Conservation (phyloP, 805 yeast genomes). For the Lachancea lanzarotensis region DNA sequence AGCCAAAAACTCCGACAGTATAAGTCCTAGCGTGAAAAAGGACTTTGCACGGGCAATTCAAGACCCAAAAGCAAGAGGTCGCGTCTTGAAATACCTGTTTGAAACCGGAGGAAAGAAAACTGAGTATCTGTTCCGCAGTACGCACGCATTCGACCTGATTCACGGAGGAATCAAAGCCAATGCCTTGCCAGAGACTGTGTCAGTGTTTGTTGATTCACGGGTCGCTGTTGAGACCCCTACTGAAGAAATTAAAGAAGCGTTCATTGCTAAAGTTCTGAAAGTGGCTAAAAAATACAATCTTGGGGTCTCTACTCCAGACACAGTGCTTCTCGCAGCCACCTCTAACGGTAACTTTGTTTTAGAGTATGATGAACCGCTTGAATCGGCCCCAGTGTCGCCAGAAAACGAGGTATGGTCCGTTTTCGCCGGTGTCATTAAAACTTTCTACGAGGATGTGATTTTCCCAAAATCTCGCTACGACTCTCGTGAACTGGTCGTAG, state of each 20-base stretch:
- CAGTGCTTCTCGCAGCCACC: conserved; percentile 14
- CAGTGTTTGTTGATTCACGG: conserved; percentile 49
- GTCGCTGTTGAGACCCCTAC: conserved; percentile 44
- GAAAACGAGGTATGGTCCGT: conserved; percentile 44
- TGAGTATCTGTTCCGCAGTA: conserved; percentile 40
- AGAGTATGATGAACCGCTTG: conserved; percentile 21
- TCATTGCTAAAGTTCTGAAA: conserved; percentile 30
- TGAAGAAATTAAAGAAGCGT: conserved; percentile 34
- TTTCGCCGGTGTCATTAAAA: conserved; percentile 57
- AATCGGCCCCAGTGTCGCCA: conserved; percentile 53
- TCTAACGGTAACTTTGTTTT: conserved; percentile 38
- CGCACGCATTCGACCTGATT: conserved; percentile 51
- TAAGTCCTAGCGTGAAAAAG: conserved; percentile 9
- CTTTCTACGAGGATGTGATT: conserved; percentile 49
- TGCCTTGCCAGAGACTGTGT: conserved; percentile 57
- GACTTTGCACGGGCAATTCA: conserved; percentile 15
- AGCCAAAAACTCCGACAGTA: conserved; percentile 37
- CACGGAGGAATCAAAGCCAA: conserved; percentile 61
- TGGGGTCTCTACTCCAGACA: conserved; percentile 38
- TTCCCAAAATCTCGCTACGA: conserved; percentile 16
- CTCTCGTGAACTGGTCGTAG: conserved; percentile 29
- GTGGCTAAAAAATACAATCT: conserved; percentile 42
- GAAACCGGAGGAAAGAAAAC: conserved; percentile 15
- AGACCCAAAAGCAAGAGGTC: conserved; percentile 12
- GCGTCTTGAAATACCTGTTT: conserved; percentile 12